Conservation (phyloP, 495 filamentous ascomycete species). For the Xylaria intraflava region DNA sequence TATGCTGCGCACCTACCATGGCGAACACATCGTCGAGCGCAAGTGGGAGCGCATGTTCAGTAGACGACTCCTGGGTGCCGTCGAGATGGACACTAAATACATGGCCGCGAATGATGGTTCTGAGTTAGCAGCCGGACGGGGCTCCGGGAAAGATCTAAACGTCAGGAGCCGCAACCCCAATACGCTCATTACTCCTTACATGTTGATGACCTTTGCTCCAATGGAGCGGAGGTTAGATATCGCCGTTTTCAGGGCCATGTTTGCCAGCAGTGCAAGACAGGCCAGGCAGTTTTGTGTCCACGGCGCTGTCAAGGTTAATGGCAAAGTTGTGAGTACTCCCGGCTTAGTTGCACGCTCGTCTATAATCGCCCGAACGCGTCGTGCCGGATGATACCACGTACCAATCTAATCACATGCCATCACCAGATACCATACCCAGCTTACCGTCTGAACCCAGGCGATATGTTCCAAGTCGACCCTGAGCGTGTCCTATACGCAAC, state of each 20-base stretch:
- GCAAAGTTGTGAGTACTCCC: conserved; percentile 65
- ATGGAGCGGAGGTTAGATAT: conserved; percentile 86
- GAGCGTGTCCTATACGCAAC: conserved; percentile 84
- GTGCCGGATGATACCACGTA: neutral
- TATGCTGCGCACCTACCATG: conserved; percentile 77
- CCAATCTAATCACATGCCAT: neutral
- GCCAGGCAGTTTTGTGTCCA: conserved; percentile 91
- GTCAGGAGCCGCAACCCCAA: neutral
- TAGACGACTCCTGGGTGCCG: conserved; percentile 65
- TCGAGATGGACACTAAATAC: conserved; percentile 72
- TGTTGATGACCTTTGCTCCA: conserved; percentile 88
- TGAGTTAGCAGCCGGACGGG: conserved; percentile 70
- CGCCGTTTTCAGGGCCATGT: conserved; percentile 84
- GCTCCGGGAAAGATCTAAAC: conserved; percentile 54
- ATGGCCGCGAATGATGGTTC: conserved; percentile 77
- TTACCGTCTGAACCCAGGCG: conserved; percentile 94
- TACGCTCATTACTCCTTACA: conserved; percentile 72
- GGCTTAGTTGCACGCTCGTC: neutral
- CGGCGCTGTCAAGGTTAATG: conserved; percentile 91
- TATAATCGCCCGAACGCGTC: neutral
- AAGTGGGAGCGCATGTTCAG: conserved; percentile 92
- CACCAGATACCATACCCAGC: conserved; percentile 84
- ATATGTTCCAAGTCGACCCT: conserved; percentile 92
- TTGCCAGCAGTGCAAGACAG: conserved; percentile 90
- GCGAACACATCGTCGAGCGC: conserved; percentile 82